Evolutionary conservation across 768 basidiomycete genomes (phyloP), one percentile per base, ranked within the genome.

Genomic region (Clathrus columnatus): DNA sequence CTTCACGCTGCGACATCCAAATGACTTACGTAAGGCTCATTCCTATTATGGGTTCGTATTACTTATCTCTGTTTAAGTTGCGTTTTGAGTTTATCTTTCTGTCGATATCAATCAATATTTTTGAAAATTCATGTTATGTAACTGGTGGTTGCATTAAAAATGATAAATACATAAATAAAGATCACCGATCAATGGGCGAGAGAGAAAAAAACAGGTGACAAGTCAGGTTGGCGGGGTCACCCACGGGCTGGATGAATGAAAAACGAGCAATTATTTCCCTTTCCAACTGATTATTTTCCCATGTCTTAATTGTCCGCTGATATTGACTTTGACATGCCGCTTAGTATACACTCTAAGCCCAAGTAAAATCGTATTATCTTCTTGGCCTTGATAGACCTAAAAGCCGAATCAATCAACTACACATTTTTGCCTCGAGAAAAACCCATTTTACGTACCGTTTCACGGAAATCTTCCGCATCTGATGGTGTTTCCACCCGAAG

Each of bases 401-500:
- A 55, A 47, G 6, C 26, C 14, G 5, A 18, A 57, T 7, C 24
- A 53, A n/a, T 20, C 20, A 56, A 20, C 2, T n/a, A n/a, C 10
- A 27, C 5, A 18, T 53, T 24, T 6, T n/a, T 18, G 29, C 20
- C 17, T 8, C 16, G 11, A 44, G 17, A 8, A 7, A 14, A 6
- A 28, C 43, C 20, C 16, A 48, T 36, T 36, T 8, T 10, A 57
- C 57, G 18, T 47, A 58, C 57, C 45, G 16, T 30, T 54, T 52
- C 52, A 14, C 24, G 27, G 14, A 58, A 30, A 23, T 48, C 53
- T 14, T 58, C 51, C 18, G 32, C 51, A 41, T 58, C 57, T 21
- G 23, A 42, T 17, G 54, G 57, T n/a, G 14, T 43, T 36, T 55
- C 57, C 27, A 58, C 49, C 57, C 52, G 54, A 20, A 58, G 57